These are phyloP conservation scores for Mycena latifolia DNA, from an alignment of 768 basidiomycete species.

Conservation along the genomic window DNA sequence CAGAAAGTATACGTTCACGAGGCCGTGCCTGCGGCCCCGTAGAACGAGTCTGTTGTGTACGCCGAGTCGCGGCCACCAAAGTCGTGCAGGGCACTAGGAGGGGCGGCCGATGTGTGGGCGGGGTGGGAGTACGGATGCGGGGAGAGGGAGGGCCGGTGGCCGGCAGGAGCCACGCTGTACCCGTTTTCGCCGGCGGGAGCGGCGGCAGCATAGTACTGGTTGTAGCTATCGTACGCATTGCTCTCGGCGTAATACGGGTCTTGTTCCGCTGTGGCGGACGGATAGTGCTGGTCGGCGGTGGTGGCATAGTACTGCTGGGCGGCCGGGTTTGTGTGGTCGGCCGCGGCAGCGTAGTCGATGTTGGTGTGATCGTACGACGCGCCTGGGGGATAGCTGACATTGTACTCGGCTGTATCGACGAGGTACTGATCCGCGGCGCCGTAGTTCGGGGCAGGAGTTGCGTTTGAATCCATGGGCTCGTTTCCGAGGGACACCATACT, in stretches of 20 bases:
- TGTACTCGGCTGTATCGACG: constrained; percentile 32
- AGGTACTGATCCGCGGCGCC: constrained; percentile 29
- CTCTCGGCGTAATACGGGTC: constrained; percentile 1
- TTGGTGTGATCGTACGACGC: constrained; percentile 19
- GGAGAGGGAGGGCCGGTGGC: constrained; percentile 26
- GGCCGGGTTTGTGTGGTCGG: not conserved
- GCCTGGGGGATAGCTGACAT: constrained; percentile 29
- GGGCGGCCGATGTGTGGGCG: constrained; percentile 17
- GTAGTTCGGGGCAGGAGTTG: constrained; percentile 27
- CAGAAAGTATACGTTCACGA: not conserved
- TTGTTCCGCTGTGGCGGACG: not conserved
- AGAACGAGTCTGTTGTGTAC: constrained; percentile 40
- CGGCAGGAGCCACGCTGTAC: constrained; percentile 20
- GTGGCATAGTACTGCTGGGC: constrained; percentile 9
- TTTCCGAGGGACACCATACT: constrained; percentile 34
- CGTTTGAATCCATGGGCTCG: constrained; percentile 32
- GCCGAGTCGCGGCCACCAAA: constrained; percentile 32
- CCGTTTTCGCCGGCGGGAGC: not conserved
- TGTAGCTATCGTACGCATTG: constrained; percentile 28
- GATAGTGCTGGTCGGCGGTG: constrained; percentile 9
- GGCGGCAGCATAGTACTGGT: constrained; percentile 23
- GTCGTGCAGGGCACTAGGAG: constrained; percentile 31
- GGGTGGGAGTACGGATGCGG: constrained; percentile 33
- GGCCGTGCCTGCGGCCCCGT: constrained; percentile 38
- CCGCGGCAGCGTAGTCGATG: not conserved